A percentile compares a stretch with the other conserved stretches of the same genome.
phyloP scores from a whole-genome alignment of 2,329 filamentous ascomycete species.

The Aspergillus brunneoviolaceus region DNA sequence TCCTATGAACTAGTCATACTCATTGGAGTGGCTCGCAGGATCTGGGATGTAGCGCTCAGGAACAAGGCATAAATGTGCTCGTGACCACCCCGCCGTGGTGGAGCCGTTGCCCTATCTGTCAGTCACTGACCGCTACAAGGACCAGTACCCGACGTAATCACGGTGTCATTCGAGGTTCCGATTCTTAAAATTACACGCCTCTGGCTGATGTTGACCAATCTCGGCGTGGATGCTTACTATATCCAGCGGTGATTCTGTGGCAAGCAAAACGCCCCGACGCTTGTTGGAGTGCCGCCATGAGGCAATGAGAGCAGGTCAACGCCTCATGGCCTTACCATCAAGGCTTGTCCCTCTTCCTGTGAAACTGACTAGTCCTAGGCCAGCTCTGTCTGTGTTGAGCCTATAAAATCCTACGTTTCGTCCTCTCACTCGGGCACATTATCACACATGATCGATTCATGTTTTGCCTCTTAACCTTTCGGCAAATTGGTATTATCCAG shows the following conservation, averaged over 20 bases:
- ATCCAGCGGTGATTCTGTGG: not conserved
- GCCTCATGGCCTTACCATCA: not conserved
- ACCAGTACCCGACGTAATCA: not conserved
- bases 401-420: not conserved
- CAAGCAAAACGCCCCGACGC: not conserved
- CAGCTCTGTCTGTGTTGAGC: not conserved
- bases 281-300: not conserved
- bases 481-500: not conserved
- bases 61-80: not conserved
- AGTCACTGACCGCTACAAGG: not conserved
- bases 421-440: not conserved
- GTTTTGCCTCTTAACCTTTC: not conserved
- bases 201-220: not conserved
- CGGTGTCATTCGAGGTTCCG: not conserved
- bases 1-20: too few relatives aligned
- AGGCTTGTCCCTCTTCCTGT: not conserved
- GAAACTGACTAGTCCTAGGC: not conserved
- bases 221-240: not conserved
- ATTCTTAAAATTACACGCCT: not conserved
- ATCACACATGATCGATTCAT: not conserved
- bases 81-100: not conserved
- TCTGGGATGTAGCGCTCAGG: not conserved
- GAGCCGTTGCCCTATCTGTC: not conserved
- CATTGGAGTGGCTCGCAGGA: not conserved
- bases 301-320: not conserved